phyloP scores from a whole-genome alignment of 148 eudicot genomes.

The Tetragonia tetragonoides region DNA sequence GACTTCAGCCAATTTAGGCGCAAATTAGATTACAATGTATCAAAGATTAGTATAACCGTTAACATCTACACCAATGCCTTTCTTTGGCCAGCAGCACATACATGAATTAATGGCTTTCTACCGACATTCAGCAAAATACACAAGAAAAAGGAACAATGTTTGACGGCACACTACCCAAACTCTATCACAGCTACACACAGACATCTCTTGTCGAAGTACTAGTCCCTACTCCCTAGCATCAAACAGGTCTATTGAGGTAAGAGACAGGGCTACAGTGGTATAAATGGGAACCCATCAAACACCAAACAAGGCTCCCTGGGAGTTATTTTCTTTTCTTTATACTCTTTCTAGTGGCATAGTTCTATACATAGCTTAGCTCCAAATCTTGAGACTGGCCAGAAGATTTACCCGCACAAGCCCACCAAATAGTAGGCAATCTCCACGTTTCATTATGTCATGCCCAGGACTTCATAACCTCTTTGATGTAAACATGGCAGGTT shows the following conservation, averaged over 20 bases:
- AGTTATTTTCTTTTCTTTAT: slow-evolving; percentile 4
- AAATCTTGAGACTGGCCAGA: slow-evolving; percentile 11
- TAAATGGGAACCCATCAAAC: slow-evolving; percentile 13
- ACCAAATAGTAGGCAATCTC: slow-evolving; percentile 16
- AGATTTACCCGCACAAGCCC: slow-evolving; percentile 6
- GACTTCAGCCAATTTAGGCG: neutral
- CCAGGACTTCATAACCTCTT: neutral
- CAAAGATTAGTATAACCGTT: slow-evolving; percentile 1
- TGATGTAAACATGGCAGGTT: slow-evolving; percentile 18
- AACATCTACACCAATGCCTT: slow-evolving; percentile 21
- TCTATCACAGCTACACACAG: slow-evolving; percentile 1
- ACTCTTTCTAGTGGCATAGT: slow-evolving; percentile 10
- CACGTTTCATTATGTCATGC: slow-evolving; percentile 12
- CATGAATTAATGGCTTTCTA: slow-evolving; percentile 17
- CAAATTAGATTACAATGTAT: slow-evolving; percentile 16
- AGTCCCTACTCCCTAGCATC: slow-evolving; percentile 1
- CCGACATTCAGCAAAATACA: slow-evolving; percentile 19
- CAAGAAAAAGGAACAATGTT: neutral
- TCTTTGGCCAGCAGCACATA: slow-evolving; percentile 4
- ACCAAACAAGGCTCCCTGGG: slow-evolving; percentile 2
- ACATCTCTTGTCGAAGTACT: neutral
- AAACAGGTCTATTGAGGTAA: slow-evolving; percentile 8
- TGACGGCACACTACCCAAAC: neutral
- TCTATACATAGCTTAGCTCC: slow-evolving; percentile 26
- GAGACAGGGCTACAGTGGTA: neutral